Base-by-base conservation (phyloP, 1,284 basidiomycete genomes). In the Apiotrichum montevideense region DNA sequence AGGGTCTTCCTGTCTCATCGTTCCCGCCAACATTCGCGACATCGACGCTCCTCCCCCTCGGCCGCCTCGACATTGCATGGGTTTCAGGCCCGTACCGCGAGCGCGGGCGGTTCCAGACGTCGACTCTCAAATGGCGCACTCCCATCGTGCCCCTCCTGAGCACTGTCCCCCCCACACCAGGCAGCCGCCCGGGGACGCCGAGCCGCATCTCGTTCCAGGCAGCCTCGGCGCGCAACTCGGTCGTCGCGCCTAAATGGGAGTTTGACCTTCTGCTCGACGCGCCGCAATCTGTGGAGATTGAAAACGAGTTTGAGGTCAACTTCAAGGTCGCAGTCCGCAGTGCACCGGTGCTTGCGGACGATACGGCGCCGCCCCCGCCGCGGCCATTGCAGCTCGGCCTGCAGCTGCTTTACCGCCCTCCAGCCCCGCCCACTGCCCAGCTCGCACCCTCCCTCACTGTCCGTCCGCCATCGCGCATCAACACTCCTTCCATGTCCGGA, bases 41-140 rank as follows among this genome's bases (percentile, higher is more conserved):
- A 0, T 90, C 90, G 3, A 82, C 80, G 34, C 79, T 86, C 41
- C 81, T 92, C 14, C 82, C 88, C 3, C 81, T 94, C 2, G 90
- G 90, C 21, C 80, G 87, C 59, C 79, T 94, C 9, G 87, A 91
- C 65, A 85, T 94, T 39, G 82, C 84, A 2, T 94, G 90, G 90
- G 53, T 66, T 21, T 61, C 65, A 0, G 71, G 71, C 1, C 57
- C 56, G 34, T 66, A 68, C 46, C 87, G 88, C 8, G 87, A 91
- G 74, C 87, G 85, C 15, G 90, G 90, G 1, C 81, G 87, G 46
- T 78, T 94, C 15, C 75, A 91, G 46, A 94, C 90, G 5, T 90
- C 88, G 3, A 72, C 69, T 13, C 62, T 77, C 13, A 75, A 74
- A 49, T 59, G 74, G 15, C 64, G 74, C 34, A 63, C 70, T 4